A percentile compares a stretch with the other conserved stretches of the same genome.
These are phyloP conservation scores for Trichosporon coremiiforme DNA, from an alignment of 1,284 basidiomycete genomes.

Conservation along the genomic window DNA sequence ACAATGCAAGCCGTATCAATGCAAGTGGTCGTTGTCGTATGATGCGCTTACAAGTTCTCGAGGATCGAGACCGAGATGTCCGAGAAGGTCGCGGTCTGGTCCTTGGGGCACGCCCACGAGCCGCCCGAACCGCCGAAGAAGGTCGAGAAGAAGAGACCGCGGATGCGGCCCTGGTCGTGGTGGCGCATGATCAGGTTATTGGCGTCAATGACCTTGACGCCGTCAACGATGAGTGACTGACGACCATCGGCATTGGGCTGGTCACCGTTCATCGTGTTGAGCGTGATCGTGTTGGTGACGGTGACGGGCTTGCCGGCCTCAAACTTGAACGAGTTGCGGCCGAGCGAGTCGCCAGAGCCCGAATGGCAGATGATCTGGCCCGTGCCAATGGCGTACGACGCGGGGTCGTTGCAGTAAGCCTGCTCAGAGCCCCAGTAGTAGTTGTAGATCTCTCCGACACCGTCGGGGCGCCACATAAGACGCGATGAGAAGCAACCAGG, in stretches of 20 bases:
- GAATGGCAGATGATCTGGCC: constrained; percentile 12
- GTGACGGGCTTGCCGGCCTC: constrained; percentile 21
- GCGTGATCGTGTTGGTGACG: constrained; percentile 21
- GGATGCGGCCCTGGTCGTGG: constrained; percentile 24
- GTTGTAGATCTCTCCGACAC: constrained; percentile 52
- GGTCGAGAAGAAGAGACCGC: constrained; percentile 22
- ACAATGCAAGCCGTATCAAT: constrained; percentile 6
- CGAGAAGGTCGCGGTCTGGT: constrained; percentile 19
- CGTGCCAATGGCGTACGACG: constrained; percentile 20
- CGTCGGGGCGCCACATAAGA: constrained; percentile 55
- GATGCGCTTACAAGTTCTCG: constrained; percentile 18
- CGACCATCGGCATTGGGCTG: constrained; percentile 15
- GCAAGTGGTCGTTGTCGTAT: not conserved
- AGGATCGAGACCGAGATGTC: constrained; percentile 18
- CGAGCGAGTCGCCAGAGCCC: constrained; percentile 24
- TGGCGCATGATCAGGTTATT: constrained; percentile 22
- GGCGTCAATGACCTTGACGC: constrained; percentile 18
- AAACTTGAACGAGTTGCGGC: constrained; percentile 24
- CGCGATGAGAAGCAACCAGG: constrained; percentile 54
- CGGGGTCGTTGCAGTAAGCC: constrained; percentile 25
- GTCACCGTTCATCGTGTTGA: constrained; percentile 25
- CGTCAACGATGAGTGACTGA: constrained; percentile 21
- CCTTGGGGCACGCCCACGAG: constrained; percentile 21
- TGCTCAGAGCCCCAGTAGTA: constrained; percentile 35
- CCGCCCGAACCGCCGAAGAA: constrained; percentile 21